Conservation (phyloP, 306 rosid species). For the Calophaca sinica region DNA sequence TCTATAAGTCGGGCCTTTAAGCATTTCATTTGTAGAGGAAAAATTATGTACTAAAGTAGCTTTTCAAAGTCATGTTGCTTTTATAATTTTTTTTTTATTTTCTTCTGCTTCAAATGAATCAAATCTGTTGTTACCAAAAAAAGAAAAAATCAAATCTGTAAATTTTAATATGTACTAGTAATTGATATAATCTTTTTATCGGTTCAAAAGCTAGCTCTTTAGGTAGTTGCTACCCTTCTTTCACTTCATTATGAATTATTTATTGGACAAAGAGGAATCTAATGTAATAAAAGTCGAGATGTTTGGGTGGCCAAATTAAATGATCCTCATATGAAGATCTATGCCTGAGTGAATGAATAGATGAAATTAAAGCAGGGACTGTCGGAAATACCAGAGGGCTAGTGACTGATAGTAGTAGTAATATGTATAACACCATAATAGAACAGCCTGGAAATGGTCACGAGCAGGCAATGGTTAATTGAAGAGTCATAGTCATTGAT, state of each 20-base stretch:
- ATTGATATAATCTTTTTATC: conserved; percentile 10
- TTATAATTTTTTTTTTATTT: not conserved
- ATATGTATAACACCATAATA: conserved; percentile 41
- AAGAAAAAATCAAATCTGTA: not conserved
- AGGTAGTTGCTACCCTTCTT: conserved; percentile 33
- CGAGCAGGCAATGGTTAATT: conserved; percentile 52
- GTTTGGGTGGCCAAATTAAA: conserved; percentile 38
- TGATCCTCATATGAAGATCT: conserved; percentile 43
- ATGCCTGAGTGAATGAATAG: conserved; percentile 44
- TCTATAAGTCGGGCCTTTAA: conserved; percentile 42
- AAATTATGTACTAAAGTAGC: conserved; percentile 44
- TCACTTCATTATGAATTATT: conserved; percentile 32
- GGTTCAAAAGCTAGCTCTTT: conserved; percentile 31
- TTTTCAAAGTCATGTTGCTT: conserved; percentile 41
- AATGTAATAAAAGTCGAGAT: conserved; percentile 26
- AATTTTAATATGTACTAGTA: not conserved
- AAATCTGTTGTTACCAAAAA: not conserved
- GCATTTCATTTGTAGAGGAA: conserved; percentile 50
- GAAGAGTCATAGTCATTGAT: conserved; percentile 55
- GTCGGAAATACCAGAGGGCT: conserved; percentile 45
- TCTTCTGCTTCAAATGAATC: not conserved
- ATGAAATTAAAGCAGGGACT: conserved; percentile 34
- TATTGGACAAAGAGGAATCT: conserved; percentile 26
- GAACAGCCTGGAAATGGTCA: conserved; percentile 62
- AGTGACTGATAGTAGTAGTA: conserved; percentile 51